Percentiles rank a stretch among this genome's conserved stretches.
These are phyloP conservation scores for Trichoderma sp. DNA, from an alignment of 2,329 filamentous ascomycete species.

Conservation along the genomic window DNA sequence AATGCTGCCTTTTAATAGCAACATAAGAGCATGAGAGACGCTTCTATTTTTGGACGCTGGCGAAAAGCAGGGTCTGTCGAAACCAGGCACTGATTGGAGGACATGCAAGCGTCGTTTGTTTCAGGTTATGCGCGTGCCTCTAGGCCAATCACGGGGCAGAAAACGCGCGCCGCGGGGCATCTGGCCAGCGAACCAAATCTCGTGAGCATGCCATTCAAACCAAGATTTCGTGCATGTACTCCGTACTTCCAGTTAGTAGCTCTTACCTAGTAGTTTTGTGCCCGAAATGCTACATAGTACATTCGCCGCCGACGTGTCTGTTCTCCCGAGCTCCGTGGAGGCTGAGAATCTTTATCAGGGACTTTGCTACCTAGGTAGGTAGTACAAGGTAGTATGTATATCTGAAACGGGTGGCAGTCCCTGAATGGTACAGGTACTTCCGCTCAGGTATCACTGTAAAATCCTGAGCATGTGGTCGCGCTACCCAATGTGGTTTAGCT, in stretches of 20 bases:
- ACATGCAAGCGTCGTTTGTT: conserved; percentile 20
- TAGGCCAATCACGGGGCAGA: conserved; percentile 21
- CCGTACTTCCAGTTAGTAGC: not conserved
- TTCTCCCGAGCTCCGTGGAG: not conserved
- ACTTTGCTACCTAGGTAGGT: not conserved
- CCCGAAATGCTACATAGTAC: not conserved
- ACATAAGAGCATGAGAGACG: not conserved
- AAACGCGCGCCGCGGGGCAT: not conserved
- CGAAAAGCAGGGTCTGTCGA: not conserved
- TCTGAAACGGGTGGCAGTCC: not conserved
- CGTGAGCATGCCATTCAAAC: not conserved
- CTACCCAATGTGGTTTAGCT: not conserved
- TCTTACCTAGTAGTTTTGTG: no score
- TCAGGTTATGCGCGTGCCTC: conserved; percentile 25
- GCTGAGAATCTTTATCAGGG: not conserved
- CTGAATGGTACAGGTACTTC: not conserved
- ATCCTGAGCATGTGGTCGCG: not conserved
- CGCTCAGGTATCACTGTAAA: not conserved
- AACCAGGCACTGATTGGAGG: conserved; percentile 21
- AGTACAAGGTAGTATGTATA: no score
- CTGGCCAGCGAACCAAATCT: not conserved
- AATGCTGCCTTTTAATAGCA: not conserved
- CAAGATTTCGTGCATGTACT: not conserved
- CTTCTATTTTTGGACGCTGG: conserved; percentile 24
- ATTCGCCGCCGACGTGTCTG: not conserved